These are phyloP conservation scores for Exserohilum turcica DNA, from an alignment of 2,329 filamentous ascomycete species.

Conservation along the genomic window DNA sequence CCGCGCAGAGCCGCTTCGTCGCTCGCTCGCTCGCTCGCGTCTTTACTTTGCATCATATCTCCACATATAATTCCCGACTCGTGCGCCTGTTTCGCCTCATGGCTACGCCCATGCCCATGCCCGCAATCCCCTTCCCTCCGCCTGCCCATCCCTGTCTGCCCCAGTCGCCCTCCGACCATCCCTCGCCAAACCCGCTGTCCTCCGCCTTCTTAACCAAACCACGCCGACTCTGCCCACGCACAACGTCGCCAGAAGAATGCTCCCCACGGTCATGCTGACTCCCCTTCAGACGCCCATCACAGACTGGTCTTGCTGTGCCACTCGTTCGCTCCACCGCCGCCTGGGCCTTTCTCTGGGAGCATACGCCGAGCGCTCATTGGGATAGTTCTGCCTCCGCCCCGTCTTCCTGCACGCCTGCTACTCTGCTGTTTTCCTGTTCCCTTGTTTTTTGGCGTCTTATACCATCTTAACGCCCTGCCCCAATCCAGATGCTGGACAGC, in stretches of 20 bases:
- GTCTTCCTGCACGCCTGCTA: background rate
- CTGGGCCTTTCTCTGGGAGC: constrained; percentile 21
- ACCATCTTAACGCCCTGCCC: background rate
- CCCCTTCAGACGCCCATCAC: constrained; percentile 28
- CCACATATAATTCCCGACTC: constrained; percentile 14
- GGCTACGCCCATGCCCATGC: constrained; percentile 13
- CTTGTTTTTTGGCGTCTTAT: background rate
- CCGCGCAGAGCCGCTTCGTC: constrained; percentile 45
- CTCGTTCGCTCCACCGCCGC: constrained; percentile 24
- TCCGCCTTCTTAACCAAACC: constrained; percentile 12
- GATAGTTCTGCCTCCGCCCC: constrained; percentile 20
- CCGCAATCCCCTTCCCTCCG: constrained; percentile 18
- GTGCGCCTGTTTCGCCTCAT: constrained; percentile 12
- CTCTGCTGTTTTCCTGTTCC: background rate
- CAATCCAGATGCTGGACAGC: constrained; percentile 35
- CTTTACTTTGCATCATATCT: constrained; percentile 21
- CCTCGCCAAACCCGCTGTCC: constrained; percentile 17
- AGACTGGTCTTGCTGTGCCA: constrained; percentile 29
- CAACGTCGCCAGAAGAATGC: constrained; percentile 21
- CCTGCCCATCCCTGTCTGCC: constrained; percentile 19
- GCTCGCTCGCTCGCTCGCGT: constrained; percentile 19
- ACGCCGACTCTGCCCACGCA: constrained; percentile 6
- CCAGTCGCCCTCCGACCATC: constrained; percentile 19
- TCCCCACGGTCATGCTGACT: constrained; percentile 35
- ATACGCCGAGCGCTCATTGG: constrained; percentile 29